Evolutionary conservation across 2,329 filamentous ascomycete genomes (phyloP), one percentile per base, ranked within the genome.

Genomic region (Stenocarpella maydis): DNA sequence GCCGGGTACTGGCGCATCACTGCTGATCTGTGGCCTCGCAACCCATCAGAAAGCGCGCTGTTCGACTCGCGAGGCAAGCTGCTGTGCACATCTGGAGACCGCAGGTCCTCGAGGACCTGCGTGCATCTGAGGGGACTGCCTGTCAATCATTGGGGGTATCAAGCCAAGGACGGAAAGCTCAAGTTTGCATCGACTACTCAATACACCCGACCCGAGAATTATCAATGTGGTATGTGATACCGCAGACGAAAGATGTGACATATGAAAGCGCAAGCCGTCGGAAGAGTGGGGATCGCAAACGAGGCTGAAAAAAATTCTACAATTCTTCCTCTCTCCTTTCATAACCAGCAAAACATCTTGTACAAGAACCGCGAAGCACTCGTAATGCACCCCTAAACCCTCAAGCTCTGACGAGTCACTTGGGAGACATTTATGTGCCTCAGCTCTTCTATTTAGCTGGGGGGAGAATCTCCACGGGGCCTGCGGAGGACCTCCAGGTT

Each of bases 401-500:
- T 45, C 24, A 19, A 21, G 28, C 41, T n/a, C 24, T 28, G 43
- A 10, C 37, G 47, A n/a, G 37, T 19, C 60, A 1, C 15, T 17
- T 15, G 47, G 41, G 9, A 24, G 41, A 49, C 9, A 19, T 14
- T 34, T 17, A 4, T 49, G 24, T 24, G 31, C 19, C 19, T 37
- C 17, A 15, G 24, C 43, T n/a, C 21, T 39, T 4, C 31, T 15
- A 3, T 55, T 39, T 58, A 69, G 28, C 55, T 69, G 34, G 50
- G 21, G 9, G 69, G 34, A 8, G 14, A 37, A 28, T 66, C 69
- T 15, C 53, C 50, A 10, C 39, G 7, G 43, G 67, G 41, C 26
- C 43, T 71, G 70, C 81, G 80, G 70, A 87, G 81, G 58, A 85
- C 80, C 72, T 87, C 84, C 65, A 87, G 76, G 73, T 76, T 80